Evolutionary conservation across 1,139 yeast genomes (phyloP).

Genomic region (Lodderomyces pseudojiufengensis): DNA sequence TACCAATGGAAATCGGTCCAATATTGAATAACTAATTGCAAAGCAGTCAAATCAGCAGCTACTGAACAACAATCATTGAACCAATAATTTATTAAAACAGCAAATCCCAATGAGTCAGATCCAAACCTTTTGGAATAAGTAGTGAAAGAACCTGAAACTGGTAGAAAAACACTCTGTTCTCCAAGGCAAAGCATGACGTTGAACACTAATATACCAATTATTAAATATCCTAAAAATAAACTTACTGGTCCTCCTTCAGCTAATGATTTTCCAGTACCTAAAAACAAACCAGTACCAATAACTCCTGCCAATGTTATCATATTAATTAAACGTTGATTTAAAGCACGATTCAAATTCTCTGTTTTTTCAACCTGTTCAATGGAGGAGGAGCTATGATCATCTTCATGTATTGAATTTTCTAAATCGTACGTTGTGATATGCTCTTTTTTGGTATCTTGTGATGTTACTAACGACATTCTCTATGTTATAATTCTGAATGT

Average conservation of each 20-base stretch:
- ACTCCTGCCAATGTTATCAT: conserved; percentile 68
- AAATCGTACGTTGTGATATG: neutral
- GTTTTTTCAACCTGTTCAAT: conserved; percentile 10
- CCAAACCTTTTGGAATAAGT: conserved; percentile 59
- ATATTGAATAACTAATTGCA: conserved; percentile 55
- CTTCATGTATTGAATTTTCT: neutral
- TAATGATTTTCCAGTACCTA: conserved; percentile 61
- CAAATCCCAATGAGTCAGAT: conserved; percentile 60
- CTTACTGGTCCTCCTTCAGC: conserved; percentile 65
- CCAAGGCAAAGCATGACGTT: conserved; percentile 61
- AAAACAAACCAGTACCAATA: conserved; percentile 65
- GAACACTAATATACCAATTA: conserved; percentile 58
- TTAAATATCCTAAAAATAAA: conserved; percentile 51
- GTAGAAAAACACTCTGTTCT: conserved; percentile 61
- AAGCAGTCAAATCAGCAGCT: conserved; percentile 59
- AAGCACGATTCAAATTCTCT: conserved; percentile 38
- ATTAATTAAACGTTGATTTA: conserved; percentile 51
- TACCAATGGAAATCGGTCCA: conserved; percentile 63
- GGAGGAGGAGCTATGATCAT: neutral
- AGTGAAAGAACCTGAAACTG: conserved; percentile 61
- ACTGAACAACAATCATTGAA: conserved; percentile 61
- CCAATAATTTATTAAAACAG: conserved; percentile 61
- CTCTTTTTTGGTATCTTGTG: neutral
- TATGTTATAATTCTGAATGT: too few species aligned
- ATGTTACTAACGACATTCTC: neutral